A percentile compares a stretch with the other conserved stretches of the same genome.
Conservation (phyloP, 2,329 filamentous ascomycete species). For the Venturia asperata region DNA sequence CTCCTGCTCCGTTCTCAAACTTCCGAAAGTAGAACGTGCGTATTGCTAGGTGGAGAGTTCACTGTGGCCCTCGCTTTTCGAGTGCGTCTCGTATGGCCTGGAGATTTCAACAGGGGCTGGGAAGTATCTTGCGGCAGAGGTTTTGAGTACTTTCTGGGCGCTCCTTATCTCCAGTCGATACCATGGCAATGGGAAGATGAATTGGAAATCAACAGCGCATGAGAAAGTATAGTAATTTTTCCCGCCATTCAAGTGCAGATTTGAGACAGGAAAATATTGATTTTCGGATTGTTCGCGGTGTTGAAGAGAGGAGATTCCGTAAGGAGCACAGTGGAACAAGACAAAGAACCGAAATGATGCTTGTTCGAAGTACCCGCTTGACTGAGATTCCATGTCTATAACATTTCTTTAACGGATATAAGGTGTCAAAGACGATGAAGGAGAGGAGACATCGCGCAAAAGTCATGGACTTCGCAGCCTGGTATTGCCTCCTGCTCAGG, state of each 20-base stretch:
- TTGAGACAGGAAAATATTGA: background rate
- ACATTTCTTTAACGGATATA: too few species aligned
- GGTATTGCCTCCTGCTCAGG: background rate
- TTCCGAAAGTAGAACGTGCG: background rate
- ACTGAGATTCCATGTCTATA: background rate
- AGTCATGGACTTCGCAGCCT: too few species aligned
- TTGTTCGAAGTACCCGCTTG: background rate
- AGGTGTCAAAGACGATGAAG: too few species aligned
- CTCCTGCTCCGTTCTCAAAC: background rate
- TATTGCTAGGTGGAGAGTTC: background rate
- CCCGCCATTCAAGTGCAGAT: background rate
- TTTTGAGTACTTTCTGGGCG: background rate
- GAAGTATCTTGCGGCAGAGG: background rate
- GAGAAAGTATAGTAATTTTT: background rate
- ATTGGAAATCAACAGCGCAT: background rate
- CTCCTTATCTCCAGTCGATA: background rate
- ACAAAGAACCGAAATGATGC: background rate
- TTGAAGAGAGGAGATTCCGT: background rate
- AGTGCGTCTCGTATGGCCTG: background rate
- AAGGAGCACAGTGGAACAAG: background rate
- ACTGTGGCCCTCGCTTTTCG: background rate
- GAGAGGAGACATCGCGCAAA: too few species aligned
- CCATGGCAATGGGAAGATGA: background rate
- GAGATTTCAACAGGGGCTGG: background rate
- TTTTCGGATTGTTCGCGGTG: background rate